phyloP scores from a whole-genome alignment of 257 asterid species.

The Anisodus acutangulus region DNA sequence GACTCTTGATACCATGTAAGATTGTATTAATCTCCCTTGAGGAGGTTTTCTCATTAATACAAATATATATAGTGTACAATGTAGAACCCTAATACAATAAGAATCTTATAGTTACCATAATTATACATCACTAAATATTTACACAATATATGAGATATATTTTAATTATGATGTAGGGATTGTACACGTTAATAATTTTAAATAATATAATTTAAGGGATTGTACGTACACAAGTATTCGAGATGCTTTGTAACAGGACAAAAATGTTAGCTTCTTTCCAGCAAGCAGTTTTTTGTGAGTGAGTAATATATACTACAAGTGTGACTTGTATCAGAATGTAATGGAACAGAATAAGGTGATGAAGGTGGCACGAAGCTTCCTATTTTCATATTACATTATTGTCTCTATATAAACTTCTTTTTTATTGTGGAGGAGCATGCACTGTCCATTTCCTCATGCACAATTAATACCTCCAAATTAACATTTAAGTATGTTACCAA shows the following conservation, averaged over 20 bases:
- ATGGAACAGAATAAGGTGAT: neutral
- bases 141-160: no score
- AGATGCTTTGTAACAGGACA: neutral
- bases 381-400: neutral
- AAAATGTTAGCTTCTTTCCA: constrained; percentile 17
- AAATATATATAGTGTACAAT: no score
- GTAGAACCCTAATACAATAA: no score
- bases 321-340: neutral
- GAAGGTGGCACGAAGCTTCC: constrained; percentile 19
- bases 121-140: no score
- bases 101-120: no score
- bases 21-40: no score
- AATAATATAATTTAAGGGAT: neutral
- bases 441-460: neutral
- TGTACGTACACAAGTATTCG: neutral
- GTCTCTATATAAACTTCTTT: neutral
- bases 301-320: neutral
- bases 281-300: constrained; percentile 4
- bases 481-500: neutral
- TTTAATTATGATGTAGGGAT: no score
- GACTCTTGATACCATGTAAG: no score
- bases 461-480: neutral
- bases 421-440: neutral
- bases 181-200: no score
- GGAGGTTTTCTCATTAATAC: no score